Conservation (phyloP, 352 stramenopile genomes). For the Stramenopiles sp. region DNA sequence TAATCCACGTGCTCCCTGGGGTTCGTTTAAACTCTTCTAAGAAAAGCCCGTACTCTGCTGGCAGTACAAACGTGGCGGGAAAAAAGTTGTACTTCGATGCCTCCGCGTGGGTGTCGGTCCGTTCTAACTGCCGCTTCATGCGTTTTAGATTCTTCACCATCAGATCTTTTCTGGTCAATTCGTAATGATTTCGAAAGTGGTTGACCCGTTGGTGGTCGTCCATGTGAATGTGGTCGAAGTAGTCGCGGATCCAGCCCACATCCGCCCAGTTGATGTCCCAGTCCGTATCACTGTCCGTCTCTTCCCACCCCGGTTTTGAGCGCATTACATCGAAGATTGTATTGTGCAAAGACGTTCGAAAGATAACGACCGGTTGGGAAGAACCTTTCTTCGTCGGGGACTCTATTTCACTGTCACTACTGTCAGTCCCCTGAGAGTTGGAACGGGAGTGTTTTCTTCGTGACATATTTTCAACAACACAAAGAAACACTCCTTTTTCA, state of each 20-base stretch:
- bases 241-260: constrained; percentile 54
- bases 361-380: constrained; percentile 19
- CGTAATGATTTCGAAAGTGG: constrained; percentile 76
- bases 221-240: constrained; percentile 61
- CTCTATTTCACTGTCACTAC: not conserved
- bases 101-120: constrained; percentile 30
- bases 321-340: constrained; percentile 49
- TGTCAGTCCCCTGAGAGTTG: not conserved
- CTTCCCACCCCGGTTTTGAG: constrained; percentile 39
- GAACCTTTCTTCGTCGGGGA: not conserved
- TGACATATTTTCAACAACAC: too few species aligned
- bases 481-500: too few species aligned
- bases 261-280: constrained; percentile 63
- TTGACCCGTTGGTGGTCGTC: constrained; percentile 56
- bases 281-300: constrained; percentile 51
- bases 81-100: constrained; percentile 56
- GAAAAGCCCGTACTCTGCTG: constrained; percentile 75
- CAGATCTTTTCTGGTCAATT: constrained; percentile 71
- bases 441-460: too few species aligned
- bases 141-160: constrained; percentile 82
- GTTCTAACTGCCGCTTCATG: constrained; percentile 51
- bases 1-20: constrained; percentile 68
- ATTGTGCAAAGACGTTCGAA: constrained; percentile 51
- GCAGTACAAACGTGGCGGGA: constrained; percentile 74
- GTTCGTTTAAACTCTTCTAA: constrained; percentile 75